Evolutionary conservation across 352 stramenopile species (phyloP).

Genomic region (Phytopythium ostracodes): DNA sequence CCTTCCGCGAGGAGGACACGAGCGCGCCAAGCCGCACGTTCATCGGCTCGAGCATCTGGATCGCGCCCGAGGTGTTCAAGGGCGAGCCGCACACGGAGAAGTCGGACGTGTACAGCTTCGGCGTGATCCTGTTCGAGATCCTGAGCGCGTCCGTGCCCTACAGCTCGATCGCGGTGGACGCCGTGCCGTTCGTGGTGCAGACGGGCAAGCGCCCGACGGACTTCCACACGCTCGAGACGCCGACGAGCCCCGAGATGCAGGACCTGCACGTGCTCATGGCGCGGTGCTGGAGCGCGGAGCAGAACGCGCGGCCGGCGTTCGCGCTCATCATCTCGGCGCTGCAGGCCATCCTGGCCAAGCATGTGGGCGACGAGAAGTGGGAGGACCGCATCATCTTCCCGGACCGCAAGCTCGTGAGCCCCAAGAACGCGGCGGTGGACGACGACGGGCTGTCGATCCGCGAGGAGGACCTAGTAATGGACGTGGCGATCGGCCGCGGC

Average conservation of each 20-base stretch:
- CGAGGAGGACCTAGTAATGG: slow-evolving; percentile 71
- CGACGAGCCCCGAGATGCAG: slow-evolving; percentile 47
- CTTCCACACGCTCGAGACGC: slow-evolving; percentile 58
- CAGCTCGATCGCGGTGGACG: slow-evolving; percentile 74
- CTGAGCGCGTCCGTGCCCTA: slow-evolving; percentile 65
- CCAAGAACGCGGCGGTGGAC: slow-evolving; percentile 34
- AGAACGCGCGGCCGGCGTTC: slow-evolving; percentile 72
- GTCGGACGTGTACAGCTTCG: slow-evolving; percentile 87
- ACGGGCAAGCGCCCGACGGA: slow-evolving; percentile 74
- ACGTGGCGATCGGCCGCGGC: slow-evolving; percentile 63
- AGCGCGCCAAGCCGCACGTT: slow-evolving; percentile 44
- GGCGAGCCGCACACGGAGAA: slow-evolving; percentile 85
- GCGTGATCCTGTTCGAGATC: slow-evolving; percentile 77
- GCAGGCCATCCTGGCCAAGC: slow-evolving; percentile 58
- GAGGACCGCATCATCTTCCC: slow-evolving; percentile 83
- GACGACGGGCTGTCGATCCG: slow-evolving; percentile 75
- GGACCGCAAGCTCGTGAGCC: slow-evolving; percentile 68
- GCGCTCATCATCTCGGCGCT: slow-evolving; percentile 77
- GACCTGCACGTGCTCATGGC: slow-evolving; percentile 68
- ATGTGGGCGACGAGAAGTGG: slow-evolving; percentile 75
- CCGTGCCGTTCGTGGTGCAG: slow-evolving; percentile 78
- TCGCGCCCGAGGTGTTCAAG: slow-evolving; percentile 88
- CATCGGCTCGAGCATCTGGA: slow-evolving; percentile 88
- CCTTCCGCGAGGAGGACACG: slow-evolving; percentile 47
- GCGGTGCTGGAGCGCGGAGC: slow-evolving; percentile 74